Base-by-base conservation (phyloP, 1,284 basidiomycete species). In the Fomitopsis palustris region DNA sequence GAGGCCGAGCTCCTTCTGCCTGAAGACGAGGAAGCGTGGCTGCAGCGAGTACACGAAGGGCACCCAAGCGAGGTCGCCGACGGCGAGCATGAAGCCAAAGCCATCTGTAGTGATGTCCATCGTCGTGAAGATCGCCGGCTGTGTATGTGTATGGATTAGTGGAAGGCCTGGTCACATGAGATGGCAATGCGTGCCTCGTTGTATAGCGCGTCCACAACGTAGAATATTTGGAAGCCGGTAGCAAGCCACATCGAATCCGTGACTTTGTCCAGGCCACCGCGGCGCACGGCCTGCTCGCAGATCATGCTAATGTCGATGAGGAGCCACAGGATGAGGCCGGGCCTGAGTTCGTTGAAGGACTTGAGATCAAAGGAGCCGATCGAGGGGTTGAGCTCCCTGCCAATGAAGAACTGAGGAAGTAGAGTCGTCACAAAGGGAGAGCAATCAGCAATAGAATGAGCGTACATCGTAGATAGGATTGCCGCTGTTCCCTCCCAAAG, bases 101-200 rank as follows among this genome's bases (percentile, higher is more conserved):
- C 96, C 96, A 68, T 99, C 97, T 29, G 93, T 94, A 8, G 90
- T 96, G 70, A 99, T 97, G 72, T 99, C 96, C 95, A 99, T 98
- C 19, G 93, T 95, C 9, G 93, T 96, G 62, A 99, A 83, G 69
- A 99, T 87, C 10, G 92, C 89, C 3, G 88, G 84, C 88, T 90
- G 17, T 31, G 31, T 3, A 56, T 5, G 42, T 25, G 16, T 9
- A 27, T 9, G 33, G 4, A 6, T 10, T 2, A 21, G 5, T 0
- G 23, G 45, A 33, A 14, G 29, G n/a, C n/a, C n/a, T n/a, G n/a
- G n/a, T n/a, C n/a, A n/a, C 12, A 43, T 3, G 35, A n/a, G 38
- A 7, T 60, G 4, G 67, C n/a, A n/a, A n/a, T n/a, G n/a, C 76
- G 14, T 65, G 92, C 94, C 81, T 98, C 96, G 70, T 95, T 94